Percentiles rank a stretch among this genome's conserved stretches.
phyloP scores from a whole-genome alignment of 73 alveolate species.

The Strombidium stylifer region DNA sequence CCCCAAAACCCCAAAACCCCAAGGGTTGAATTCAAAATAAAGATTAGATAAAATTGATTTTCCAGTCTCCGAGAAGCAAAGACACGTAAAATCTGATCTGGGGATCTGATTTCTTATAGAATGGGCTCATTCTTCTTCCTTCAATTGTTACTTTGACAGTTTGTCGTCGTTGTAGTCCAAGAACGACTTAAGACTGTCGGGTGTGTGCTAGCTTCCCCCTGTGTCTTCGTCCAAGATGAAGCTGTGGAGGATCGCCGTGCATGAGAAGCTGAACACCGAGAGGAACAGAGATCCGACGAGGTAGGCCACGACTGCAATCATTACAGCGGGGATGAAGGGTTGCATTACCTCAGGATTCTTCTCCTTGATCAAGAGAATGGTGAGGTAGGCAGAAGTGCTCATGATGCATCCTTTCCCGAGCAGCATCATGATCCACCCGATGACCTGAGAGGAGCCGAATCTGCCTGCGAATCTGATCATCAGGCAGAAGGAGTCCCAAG shows the following conservation, averaged over 20 bases:
- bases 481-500: slow-evolving; percentile 90
- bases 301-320: slow-evolving; percentile 65
- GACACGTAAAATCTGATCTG: no score
- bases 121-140: slow-evolving; percentile 23
- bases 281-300: slow-evolving; percentile 72
- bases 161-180: slow-evolving; percentile 19
- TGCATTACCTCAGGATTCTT: no score
- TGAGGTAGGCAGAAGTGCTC: no score
- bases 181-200: slow-evolving; percentile 18
- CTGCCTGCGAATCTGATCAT: slow-evolving; percentile 87
- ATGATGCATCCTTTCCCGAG: slow-evolving; percentile 87
- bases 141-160: slow-evolving; percentile 21
- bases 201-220: slow-evolving; percentile 5
- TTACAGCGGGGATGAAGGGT: slow-evolving; percentile 77
- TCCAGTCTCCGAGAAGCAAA: no score
- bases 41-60: no score
- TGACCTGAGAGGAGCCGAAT: slow-evolving; percentile 75
- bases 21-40: no score
- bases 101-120: no score
- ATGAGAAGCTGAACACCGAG: slow-evolving; percentile 75
- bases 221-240: slow-evolving; percentile 86
- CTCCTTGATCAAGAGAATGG: no score
- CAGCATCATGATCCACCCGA: slow-evolving; percentile 83
- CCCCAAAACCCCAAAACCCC: no score
- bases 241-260: slow-evolving; percentile 81